Conservation (phyloP, 306 rosid genomes). For the Macrotyloma uniflorum region DNA sequence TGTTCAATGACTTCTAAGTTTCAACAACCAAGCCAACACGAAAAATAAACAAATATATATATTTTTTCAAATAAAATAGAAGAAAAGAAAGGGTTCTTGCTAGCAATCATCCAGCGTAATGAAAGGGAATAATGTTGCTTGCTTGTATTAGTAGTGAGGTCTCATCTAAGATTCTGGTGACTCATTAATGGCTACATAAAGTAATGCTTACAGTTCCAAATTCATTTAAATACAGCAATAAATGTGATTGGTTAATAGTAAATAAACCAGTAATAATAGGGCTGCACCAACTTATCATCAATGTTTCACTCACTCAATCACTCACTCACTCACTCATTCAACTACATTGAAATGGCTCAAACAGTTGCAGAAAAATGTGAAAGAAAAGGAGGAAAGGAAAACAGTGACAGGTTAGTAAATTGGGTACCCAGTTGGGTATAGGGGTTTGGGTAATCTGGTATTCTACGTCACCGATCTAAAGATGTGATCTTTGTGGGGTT, state of each 20-base stretch:
- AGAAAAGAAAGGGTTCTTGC: constrained; percentile 11
- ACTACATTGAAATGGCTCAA: constrained; percentile 12
- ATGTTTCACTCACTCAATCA: background rate
- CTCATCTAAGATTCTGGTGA: constrained; percentile 41
- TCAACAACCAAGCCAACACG: constrained; percentile 16
- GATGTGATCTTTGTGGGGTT: constrained; percentile 54
- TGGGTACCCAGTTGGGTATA: constrained; percentile 23
- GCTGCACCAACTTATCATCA: constrained; percentile 6
- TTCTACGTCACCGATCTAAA: constrained; percentile 37
- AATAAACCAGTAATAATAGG: constrained; percentile 19
- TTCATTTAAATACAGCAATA: constrained; percentile 31
- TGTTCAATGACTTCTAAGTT: constrained; percentile 24
- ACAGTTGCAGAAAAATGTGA: constrained; percentile 29
- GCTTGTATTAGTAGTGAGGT: constrained; percentile 32
- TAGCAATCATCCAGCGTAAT: constrained; percentile 33
- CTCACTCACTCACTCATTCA: too few species aligned
- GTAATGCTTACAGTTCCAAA: constrained; percentile 35
- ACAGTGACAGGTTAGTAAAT: constrained; percentile 24
- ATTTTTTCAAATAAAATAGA: too few species aligned
- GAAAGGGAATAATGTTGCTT: constrained; percentile 37
- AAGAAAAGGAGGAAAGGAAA: constrained; percentile 29
- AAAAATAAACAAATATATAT: background rate
- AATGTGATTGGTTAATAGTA: constrained; percentile 24
- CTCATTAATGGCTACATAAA: constrained; percentile 39
- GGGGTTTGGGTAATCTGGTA: constrained; percentile 9